Percentiles rank a stretch among this genome's conserved stretches.
Evolutionary conservation across 495 filamentous ascomycete genomes (phyloP).

Genomic region (Hyphodiscus hymeniophilus): DNA sequence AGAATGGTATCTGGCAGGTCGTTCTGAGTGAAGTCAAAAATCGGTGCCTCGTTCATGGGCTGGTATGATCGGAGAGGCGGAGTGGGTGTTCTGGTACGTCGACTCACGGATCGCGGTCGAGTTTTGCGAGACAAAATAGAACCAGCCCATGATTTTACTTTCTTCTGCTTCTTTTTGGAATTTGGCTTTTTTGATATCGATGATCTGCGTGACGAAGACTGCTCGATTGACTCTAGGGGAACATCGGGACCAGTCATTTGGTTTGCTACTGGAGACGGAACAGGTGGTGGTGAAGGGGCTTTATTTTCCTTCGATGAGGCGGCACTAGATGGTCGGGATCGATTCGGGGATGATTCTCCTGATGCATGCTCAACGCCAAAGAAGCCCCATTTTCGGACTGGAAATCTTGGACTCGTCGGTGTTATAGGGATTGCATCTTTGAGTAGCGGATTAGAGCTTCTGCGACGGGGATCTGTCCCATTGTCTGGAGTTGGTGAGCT

Average conservation of each 20-base stretch:
- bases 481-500: neutral
- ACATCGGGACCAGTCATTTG: neutral
- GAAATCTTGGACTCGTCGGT: conserved; percentile 35
- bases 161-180: conserved; percentile 59
- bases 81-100: conserved; percentile 25
- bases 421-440: conserved; percentile 25
- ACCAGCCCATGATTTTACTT: conserved; percentile 74
- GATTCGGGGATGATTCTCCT: conserved; percentile 28
- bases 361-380: conserved; percentile 41
- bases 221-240: conserved; percentile 16
- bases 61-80: conserved; percentile 28
- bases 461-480: conserved; percentile 27
- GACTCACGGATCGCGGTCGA: conserved; percentile 34
- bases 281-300: neutral
- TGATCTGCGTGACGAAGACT: conserved; percentile 8
- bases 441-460: conserved; percentile 41
- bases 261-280: neutral
- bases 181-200: conserved; percentile 41
- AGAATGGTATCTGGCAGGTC: conserved; percentile 10
- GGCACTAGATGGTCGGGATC: conserved; percentile 30
- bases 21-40: conserved; percentile 21
- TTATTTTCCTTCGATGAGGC: conserved; percentile 25
- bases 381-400: conserved; percentile 44
- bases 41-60: conserved; percentile 5
- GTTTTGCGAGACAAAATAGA: conserved; percentile 66